phyloP scores from a whole-genome alignment of 768 basidiomycete species.

The Tricholomella constricta region DNA sequence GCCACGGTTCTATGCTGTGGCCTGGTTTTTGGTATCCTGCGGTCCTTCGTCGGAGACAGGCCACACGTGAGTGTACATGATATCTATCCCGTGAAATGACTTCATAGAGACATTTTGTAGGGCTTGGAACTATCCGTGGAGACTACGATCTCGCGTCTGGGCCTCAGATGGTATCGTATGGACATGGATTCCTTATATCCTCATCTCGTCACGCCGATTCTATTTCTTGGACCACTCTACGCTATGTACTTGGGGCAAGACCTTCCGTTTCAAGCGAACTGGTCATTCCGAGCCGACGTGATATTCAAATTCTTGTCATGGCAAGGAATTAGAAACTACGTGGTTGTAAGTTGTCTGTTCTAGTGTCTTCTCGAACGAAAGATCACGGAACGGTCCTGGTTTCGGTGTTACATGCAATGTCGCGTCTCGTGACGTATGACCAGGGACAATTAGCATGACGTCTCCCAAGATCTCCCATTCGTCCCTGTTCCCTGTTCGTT shows the following conservation, averaged over 20 bases:
- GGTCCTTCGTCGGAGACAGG: constrained; percentile 23
- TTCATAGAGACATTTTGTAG: constrained; percentile 8
- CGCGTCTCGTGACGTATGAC: too few relatives aligned
- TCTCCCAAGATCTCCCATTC: not conserved
- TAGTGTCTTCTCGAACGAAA: not conserved
- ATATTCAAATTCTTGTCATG: constrained; percentile 46
- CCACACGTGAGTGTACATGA: constrained; percentile 19
- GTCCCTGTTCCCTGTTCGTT: not conserved
- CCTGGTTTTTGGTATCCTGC: constrained; percentile 49
- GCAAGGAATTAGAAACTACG: constrained; percentile 72
- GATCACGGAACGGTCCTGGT: not conserved
- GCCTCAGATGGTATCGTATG: constrained; percentile 27
- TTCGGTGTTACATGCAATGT: too few relatives aligned
- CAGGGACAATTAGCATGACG: too few relatives aligned
- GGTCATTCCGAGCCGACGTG: constrained; percentile 45
- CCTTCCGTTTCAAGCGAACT: constrained; percentile 58
- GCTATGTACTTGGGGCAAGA: constrained; percentile 44
- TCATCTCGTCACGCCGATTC: constrained; percentile 67
- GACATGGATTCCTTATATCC: constrained; percentile 33
- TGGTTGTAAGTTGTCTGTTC: constrained; percentile 35
- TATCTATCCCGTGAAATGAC: not conserved
- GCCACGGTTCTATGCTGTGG: constrained; percentile 63
- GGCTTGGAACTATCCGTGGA: constrained; percentile 21
- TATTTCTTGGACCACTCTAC: constrained; percentile 81
- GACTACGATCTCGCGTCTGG: constrained; percentile 43